Evolutionary conservation across 1,284 basidiomycete genomes (phyloP), one percentile per base, ranked within the genome.

Genomic region (Stygiomarasmius scandens): DNA sequence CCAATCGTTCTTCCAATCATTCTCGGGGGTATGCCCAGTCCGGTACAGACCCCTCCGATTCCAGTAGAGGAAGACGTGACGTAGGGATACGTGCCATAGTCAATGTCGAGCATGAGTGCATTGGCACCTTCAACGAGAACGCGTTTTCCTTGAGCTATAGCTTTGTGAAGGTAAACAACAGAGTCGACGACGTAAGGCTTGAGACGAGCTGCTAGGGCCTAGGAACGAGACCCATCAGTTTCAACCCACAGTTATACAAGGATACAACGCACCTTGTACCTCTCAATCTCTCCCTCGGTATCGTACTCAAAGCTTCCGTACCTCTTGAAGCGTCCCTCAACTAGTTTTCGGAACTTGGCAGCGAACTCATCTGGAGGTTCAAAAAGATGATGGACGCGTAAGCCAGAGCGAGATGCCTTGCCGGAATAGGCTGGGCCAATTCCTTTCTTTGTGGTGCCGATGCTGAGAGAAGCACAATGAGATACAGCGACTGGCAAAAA

Each of bases 271-370:
- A 88, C 92, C 83, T 93, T 89, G 82, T 98, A 98, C 36, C 95
- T 88, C 65, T 85, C 69, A 58, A 99, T 98, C 75, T 99, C 96
- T 47, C 89, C 95, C 71, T 98, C 96, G 10, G 96, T 98, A 73
- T 99, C 96, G 70, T 98, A 99, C 71, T 98, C 96, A 67, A 99
- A 99, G 72, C 95, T 82, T 2, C 97, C 96, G 70, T 99, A 99
- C 50, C 96, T 91, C 79, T 99, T 99, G 82, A 97, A 97, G 16
- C 96, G 84, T 11, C 95, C 95, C 73, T 99, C 97, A 50, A 99
- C 96, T 60, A 98, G 81, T 73, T 87, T 96, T 67, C 97, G 85
- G 83, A 98, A 99, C 76, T 98, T 98, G 61, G 79, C 72, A 5
- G 94, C 90, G 74, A 99, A 99, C 3, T 84, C 84, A 27, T 89